Evolutionary conservation across 1,284 basidiomycete genomes (phyloP).

Genomic region (Naganishia sp.): DNA sequence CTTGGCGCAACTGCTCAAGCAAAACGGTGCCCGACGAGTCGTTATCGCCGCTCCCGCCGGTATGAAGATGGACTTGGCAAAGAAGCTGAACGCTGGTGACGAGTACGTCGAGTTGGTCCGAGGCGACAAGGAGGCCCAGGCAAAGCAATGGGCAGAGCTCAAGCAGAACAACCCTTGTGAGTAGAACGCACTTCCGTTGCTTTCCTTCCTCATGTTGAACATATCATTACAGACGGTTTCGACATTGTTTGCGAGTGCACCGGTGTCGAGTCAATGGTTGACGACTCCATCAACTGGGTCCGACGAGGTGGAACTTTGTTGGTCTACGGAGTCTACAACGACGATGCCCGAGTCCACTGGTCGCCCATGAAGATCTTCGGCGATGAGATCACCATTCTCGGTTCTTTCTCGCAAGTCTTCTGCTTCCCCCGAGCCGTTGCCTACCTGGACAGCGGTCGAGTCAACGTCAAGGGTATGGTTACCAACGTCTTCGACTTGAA

Average conservation of each 20-base stretch:
- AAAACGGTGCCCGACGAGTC: constrained; percentile 74
- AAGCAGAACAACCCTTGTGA: constrained; percentile 69
- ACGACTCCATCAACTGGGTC: constrained; percentile 79
- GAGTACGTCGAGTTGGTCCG: constrained; percentile 81
- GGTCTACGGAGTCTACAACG: constrained; percentile 65
- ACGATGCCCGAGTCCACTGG: constrained; percentile 76
- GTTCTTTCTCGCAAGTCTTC: constrained; percentile 78
- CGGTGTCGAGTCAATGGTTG: constrained; percentile 74
- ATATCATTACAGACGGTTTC: constrained; percentile 63
- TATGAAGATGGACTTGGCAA: constrained; percentile 79
- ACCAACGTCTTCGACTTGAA: constrained; percentile 73
- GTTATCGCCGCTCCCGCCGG: constrained; percentile 81
- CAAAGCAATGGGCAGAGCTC: constrained; percentile 77
- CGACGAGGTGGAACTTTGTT: constrained; percentile 70
- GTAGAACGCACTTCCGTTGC: background rate
- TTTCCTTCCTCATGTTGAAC: background rate
- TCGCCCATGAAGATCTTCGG: constrained; percentile 79
- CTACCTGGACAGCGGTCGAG: constrained; percentile 81
- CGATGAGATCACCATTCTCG: constrained; percentile 81
- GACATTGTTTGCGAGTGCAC: constrained; percentile 87
- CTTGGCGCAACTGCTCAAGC: constrained; percentile 78
- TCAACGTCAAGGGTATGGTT: constrained; percentile 78
- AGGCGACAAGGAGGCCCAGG: constrained; percentile 55
- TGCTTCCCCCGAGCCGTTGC: constrained; percentile 85
- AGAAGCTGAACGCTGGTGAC: constrained; percentile 71